These are phyloP conservation scores for Pichia cabralensis DNA, from an alignment of 805 yeast genomes.

Conservation along the genomic window DNA sequence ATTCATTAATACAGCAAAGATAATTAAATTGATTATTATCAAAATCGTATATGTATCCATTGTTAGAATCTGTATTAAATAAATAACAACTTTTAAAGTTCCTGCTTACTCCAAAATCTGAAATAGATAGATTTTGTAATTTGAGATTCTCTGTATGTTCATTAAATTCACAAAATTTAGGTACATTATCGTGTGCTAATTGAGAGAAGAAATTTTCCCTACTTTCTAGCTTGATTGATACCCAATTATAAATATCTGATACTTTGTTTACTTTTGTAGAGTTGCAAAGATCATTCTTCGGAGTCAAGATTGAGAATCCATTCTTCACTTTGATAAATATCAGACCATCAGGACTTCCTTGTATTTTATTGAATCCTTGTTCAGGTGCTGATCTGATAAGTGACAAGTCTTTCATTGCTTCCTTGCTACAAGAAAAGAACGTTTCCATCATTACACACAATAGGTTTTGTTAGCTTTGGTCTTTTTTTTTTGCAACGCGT, in stretches of 20 bases:
- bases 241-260: no score
- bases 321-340: conserved; percentile 7
- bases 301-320: conserved; percentile 8
- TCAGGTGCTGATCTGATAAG: conserved; percentile 5
- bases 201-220: no score
- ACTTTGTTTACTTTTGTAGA: no score
- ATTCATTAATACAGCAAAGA: conserved; percentile 6
- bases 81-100: conserved; percentile 6
- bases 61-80: conserved; percentile 10
- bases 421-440: no score
- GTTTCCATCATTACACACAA: no score
- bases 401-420: conserved; percentile 6
- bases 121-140: conserved; percentile 7
- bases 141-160: no score
- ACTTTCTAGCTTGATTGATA: no score
- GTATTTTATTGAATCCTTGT: conserved; percentile 4
- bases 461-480: no score
- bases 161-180: conserved; percentile 9
- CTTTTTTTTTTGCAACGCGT: no score
- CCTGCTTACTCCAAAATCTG: conserved; percentile 11
- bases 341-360: conserved; percentile 11
- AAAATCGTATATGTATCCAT: conserved; percentile 10
- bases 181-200: conserved; percentile 6
- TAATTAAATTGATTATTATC: conserved; percentile 6
- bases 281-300: conserved; percentile 5